Conservation (phyloP, 1,284 basidiomycete genomes). For the Singerocomus inundabilis region DNA sequence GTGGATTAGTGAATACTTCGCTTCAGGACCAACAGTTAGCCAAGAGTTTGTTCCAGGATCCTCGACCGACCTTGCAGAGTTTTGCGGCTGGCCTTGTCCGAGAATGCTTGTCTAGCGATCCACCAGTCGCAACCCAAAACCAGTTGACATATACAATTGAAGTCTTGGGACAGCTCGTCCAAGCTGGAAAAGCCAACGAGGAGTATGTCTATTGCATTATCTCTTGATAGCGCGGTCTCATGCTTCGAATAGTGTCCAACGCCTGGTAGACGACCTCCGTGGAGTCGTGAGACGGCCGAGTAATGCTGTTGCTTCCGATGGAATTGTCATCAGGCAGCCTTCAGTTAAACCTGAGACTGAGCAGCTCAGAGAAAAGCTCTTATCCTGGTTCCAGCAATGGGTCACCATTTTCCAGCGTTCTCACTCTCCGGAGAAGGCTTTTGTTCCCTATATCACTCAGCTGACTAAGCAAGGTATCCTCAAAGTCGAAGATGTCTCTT, state of each 20-base stretch:
- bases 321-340: conserved; percentile 41
- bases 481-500: conserved; percentile 94
- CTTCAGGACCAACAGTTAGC: conserved; percentile 92
- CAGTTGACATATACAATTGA: conserved; percentile 86
- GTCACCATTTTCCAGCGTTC: conserved; percentile 92
- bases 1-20: conserved; percentile 74
- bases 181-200: conserved; percentile 76
- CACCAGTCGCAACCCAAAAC: conserved; percentile 74
- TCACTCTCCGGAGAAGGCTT: conserved; percentile 88
- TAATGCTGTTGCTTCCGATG: conserved; percentile 38
- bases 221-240: conserved; percentile 10
- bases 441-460: conserved; percentile 96
- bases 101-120: conserved; percentile 80
- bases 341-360: conserved; percentile 67
- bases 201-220: conserved; percentile 51
- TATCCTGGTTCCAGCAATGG: conserved; percentile 89
- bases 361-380: conserved; percentile 67
- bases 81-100: conserved; percentile 85
- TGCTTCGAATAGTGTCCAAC: conserved; percentile 44
- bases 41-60: conserved; percentile 81
- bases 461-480: conserved; percentile 95
- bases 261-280: conserved; percentile 71
- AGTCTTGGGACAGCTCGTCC: conserved; percentile 71
- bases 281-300: conserved; percentile 49
- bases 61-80: conserved; percentile 75